phyloP scores from a whole-genome alignment of 257 asterid species.

The Petrea volubilis region DNA sequence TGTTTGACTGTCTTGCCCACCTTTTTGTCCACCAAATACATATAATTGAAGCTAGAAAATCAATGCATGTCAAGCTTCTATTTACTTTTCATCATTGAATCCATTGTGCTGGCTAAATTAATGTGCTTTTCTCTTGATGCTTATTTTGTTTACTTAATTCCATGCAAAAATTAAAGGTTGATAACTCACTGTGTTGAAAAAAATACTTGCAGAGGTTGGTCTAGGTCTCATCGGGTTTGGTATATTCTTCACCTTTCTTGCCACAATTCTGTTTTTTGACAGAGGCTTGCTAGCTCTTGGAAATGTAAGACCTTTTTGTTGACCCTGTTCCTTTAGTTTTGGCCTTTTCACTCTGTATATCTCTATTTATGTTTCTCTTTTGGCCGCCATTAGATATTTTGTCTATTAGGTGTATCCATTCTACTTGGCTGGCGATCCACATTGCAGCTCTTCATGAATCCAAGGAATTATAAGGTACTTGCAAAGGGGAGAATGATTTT shows the following conservation, averaged over 20 bases:
- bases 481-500: conserved; percentile 3
- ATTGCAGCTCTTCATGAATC: conserved; percentile 62
- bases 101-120: neutral
- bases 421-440: conserved; percentile 76
- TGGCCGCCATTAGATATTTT: conserved; percentile 53
- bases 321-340: neutral
- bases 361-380: neutral
- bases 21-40: neutral
- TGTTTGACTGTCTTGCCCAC: neutral
- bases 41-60: neutral
- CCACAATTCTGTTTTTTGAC: conserved; percentile 69
- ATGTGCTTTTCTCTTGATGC: neutral
- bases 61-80: neutral
- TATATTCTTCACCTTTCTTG: conserved; percentile 73
- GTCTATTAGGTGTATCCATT: conserved; percentile 75
- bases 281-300: conserved; percentile 92
- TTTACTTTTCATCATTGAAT: conserved; percentile 7
- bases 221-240: conserved; percentile 85
- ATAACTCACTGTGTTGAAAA: conserved; percentile 1
- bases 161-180: neutral
- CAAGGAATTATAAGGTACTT: conserved; percentile 70
- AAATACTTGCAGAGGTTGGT: conserved; percentile 67
- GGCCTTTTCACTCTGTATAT: neutral
- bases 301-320: conserved; percentile 57
- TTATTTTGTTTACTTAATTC: neutral